Conservation (phyloP, 805 yeast species). For the Metschnikowia cerradonensis region DNA sequence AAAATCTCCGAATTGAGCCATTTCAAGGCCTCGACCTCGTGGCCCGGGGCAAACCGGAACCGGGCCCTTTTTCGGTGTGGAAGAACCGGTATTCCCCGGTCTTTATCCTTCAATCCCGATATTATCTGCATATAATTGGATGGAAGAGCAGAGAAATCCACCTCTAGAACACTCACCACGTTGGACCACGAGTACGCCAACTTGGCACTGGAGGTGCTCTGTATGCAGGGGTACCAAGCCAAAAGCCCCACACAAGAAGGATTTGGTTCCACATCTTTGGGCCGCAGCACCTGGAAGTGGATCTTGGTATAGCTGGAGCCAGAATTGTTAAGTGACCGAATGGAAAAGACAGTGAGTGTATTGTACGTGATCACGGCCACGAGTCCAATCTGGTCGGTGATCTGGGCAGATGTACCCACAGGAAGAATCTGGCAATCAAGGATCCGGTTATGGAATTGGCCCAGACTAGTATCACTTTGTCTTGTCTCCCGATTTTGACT, state of each 20-base stretch:
- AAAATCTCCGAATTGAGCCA: conserved; percentile 45
- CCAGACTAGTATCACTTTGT: too few relatives aligned
- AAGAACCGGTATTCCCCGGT: conserved; percentile 29
- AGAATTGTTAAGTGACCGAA: conserved; percentile 41
- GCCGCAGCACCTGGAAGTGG: conserved; percentile 51
- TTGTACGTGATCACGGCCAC: conserved; percentile 56
- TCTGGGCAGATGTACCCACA: conserved; percentile 50
- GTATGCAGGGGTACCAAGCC: conserved; percentile 59
- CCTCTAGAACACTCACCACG: conserved; percentile 51
- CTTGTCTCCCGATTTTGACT: too few relatives aligned
- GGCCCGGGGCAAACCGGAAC: conserved; percentile 15
- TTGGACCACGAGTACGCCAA: conserved; percentile 72
- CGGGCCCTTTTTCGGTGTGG: conserved; percentile 23
- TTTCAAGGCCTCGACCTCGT: conserved; percentile 43
- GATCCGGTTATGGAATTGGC: conserved; percentile 10
- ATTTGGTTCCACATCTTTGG: conserved; percentile 26
- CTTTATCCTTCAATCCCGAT: conserved; percentile 34
- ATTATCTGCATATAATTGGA: conserved; percentile 23
- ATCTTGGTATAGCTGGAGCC: conserved; percentile 31
- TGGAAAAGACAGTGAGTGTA: conserved; percentile 50
- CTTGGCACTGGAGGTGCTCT: conserved; percentile 27
- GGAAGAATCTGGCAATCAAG: conserved; percentile 50
- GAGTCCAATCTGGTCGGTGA: conserved; percentile 55
- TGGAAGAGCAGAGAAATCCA: conserved; percentile 37
- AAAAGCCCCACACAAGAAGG: conserved; percentile 17